Percentiles rank a stretch among this genome's conserved stretches.
Conservation (phyloP, 345 rosid species). For the Dipteronia dyeriana region DNA sequence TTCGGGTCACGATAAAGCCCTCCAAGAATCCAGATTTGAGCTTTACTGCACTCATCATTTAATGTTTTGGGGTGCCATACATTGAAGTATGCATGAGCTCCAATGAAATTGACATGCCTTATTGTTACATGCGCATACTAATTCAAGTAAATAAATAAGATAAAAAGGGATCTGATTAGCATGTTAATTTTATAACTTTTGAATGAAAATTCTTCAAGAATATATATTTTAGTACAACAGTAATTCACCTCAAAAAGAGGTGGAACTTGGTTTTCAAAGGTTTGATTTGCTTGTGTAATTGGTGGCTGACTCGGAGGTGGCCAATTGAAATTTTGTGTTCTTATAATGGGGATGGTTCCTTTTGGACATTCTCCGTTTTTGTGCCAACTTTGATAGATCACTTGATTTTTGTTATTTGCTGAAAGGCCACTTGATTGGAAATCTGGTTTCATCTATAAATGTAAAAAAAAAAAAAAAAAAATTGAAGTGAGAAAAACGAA, state of each 20-base stretch:
- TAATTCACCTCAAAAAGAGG: too few species aligned
- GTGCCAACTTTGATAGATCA: conserved; percentile 19
- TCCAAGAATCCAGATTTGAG: conserved; percentile 20
- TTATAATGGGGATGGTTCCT: conserved; percentile 35
- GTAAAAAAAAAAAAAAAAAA: neutral
- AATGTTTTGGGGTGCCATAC: conserved; percentile 28
- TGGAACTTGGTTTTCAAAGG: too few species aligned
- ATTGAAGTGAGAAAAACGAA: neutral
- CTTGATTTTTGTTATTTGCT: neutral
- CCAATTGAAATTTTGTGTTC: neutral
- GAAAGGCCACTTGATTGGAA: conserved; percentile 6
- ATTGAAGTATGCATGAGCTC: conserved; percentile 23
- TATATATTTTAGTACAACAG: too few species aligned
- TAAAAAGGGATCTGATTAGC: too few species aligned
- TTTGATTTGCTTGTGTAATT: neutral
- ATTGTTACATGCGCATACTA: conserved; percentile 22
- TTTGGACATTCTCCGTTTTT: conserved; percentile 26
- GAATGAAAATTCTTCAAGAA: too few species aligned
- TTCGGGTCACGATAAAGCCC: too few species aligned
- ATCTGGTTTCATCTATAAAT: conserved; percentile 22
- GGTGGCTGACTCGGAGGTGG: neutral
- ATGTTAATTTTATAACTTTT: neutral
- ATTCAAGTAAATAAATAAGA: too few species aligned
- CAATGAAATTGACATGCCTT: conserved; percentile 1
- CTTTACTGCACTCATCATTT: conserved; percentile 5